phyloP scores from a whole-genome alignment of 164 flowering plant genomes.

The Chimonanthus salicifolius region DNA sequence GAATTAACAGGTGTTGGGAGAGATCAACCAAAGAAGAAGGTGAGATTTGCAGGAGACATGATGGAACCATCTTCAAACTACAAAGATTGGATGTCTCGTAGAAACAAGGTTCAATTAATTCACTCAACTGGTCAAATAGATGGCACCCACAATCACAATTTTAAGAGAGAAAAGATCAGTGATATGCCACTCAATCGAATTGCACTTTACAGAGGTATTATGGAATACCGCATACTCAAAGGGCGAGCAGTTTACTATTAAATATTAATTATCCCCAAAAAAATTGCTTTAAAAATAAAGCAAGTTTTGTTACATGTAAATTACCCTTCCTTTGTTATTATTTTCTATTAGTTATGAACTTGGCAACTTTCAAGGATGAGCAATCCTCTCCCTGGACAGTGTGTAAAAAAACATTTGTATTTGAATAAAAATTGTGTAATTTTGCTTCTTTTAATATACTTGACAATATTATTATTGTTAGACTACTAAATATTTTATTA shows the following conservation, averaged over 20 bases:
- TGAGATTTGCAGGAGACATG: slow-evolving; percentile 42
- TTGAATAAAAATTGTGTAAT: no score
- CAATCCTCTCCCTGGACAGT: not conserved
- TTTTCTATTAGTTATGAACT: no score
- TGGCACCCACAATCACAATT: not conserved
- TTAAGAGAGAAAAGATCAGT: not conserved
- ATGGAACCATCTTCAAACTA: slow-evolving; percentile 34
- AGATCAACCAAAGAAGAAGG: slow-evolving; percentile 37
- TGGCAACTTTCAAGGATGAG: not conserved
- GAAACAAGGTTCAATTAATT: not conserved
- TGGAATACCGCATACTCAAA: not conserved
- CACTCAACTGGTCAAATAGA: no score
- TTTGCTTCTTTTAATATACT: no score
- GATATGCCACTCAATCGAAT: slow-evolving; percentile 1
- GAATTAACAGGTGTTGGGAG: slow-evolving; percentile 21
- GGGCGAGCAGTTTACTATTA: not conserved
- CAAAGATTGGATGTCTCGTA: slow-evolving; percentile 21
- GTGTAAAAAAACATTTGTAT: not conserved
- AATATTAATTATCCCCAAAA: not conserved
- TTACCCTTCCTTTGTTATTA: no score
- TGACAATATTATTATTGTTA: no score
- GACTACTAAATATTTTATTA: no score
- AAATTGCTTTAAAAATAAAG: not conserved
- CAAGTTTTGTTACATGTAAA: not conserved
- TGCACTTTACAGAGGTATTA: slow-evolving; percentile 6